Conservation (phyloP, 2,329 filamentous ascomycete species). For the Alternaria atra region DNA sequence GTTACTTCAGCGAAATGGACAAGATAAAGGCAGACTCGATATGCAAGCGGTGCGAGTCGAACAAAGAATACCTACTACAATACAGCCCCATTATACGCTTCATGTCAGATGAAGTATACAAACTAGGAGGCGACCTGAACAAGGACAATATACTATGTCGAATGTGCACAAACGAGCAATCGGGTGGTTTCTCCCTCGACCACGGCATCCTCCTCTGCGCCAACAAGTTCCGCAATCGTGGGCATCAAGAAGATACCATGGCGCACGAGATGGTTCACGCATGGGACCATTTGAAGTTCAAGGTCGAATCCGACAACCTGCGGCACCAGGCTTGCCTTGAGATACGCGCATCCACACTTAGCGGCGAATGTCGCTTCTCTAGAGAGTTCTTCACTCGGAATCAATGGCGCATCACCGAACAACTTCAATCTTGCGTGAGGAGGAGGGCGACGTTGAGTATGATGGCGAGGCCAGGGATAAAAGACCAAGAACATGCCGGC, state of each 20-base stretch:
- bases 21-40: conserved; percentile 77
- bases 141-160: conserved; percentile 80
- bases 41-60: conserved; percentile 80
- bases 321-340: conserved; percentile 94
- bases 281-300: conserved; percentile 91
- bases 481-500: conserved; percentile 84
- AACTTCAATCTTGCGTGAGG: conserved; percentile 92
- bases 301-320: conserved; percentile 83
- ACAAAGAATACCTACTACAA: conserved; percentile 83
- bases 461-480: conserved; percentile 78
- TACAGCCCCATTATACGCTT: conserved; percentile 89
- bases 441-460: conserved; percentile 82
- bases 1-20: conserved; percentile 82
- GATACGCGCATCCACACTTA: conserved; percentile 92
- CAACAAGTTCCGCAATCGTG: conserved; percentile 82
- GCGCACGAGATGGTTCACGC: conserved; percentile 98
- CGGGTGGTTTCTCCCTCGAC: conserved; percentile 84
- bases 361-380: conserved; percentile 91
- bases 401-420: conserved; percentile 88
- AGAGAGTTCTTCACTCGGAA: conserved; percentile 84
- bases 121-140: conserved; percentile 80
- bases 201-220: conserved; percentile 93
- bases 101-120: conserved; percentile 80
- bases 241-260: conserved; percentile 90
- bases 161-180: conserved; percentile 76